Evolutionary conservation across 805 yeast species (phyloP).

Genomic region (Lipomyces anomalus): DNA sequence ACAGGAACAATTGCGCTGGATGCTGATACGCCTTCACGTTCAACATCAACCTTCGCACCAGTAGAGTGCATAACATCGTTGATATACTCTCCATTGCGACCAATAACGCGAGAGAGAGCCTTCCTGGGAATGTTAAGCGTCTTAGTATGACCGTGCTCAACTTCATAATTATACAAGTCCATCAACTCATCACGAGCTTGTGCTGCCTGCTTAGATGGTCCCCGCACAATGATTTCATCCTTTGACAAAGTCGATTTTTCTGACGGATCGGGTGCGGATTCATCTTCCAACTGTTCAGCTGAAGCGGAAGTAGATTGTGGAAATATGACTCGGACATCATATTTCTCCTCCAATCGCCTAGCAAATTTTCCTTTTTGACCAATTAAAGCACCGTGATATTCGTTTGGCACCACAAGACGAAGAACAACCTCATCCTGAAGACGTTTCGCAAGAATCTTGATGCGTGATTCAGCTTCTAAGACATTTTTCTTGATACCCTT

Average conservation of each 20-base stretch:
- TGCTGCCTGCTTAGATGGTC: conserved; percentile 84
- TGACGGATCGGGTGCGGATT: conserved; percentile 11
- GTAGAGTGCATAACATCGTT: conserved; percentile 69
- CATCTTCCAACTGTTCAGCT: conserved; percentile 26
- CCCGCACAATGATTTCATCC: conserved; percentile 68
- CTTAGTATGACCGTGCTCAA: conserved; percentile 70
- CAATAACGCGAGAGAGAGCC: conserved; percentile 81
- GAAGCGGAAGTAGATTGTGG: no score
- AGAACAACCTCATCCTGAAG: conserved; percentile 77
- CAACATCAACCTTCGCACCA: conserved; percentile 42
- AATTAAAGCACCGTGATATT: conserved; percentile 73
- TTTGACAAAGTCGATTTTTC: conserved; percentile 27
- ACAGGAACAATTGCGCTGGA: conserved; percentile 53
- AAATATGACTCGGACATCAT: conserved; percentile 73
- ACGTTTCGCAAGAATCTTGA: conserved; percentile 55
- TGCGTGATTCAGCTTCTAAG: conserved; percentile 58
- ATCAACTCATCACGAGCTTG: conserved; percentile 78
- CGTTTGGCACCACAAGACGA: conserved; percentile 63
- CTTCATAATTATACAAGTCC: conserved; percentile 79
- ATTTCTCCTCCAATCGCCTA: conserved; percentile 79
- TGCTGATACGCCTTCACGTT: conserved; percentile 41
- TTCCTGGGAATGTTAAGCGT: conserved; percentile 61
- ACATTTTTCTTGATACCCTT: conserved; percentile 77
- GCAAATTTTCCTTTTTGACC: conserved; percentile 80
- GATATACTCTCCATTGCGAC: conserved; percentile 79